Evolutionary conservation across 768 basidiomycete species (phyloP), one percentile per base, ranked within the genome.

Genomic region (Hygrocybe coccinea): DNA sequence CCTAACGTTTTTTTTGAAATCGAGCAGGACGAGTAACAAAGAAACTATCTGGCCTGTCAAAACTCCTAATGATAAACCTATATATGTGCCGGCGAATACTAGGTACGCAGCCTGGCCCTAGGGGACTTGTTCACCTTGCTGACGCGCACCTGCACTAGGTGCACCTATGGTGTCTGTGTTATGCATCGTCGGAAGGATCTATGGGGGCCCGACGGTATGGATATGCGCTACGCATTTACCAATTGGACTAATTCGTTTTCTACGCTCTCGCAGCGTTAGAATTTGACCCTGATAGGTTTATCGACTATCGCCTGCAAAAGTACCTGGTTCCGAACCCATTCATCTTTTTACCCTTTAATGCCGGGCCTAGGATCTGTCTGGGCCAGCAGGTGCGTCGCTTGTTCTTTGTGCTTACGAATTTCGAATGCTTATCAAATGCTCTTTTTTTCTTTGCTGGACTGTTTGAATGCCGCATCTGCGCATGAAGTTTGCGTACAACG

Each of bases 201-300:
- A 2, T 87, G 85, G 85, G 85, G 85, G 0, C 82, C 83, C 1
- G 84, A 86, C 62, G 84, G 83, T 83, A 59, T 4, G 71, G 29
- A 37, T 39, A 49, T n/a, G 45, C 51, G 17, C 37, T 29, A 17
- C 36, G 6, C 2, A 10, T 24, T 1, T 24, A 2, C 11, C 1
- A 17, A 35, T 3, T 34, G 43, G 19, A 19, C 19, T n/a, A 33
- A 8, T 9, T 15, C 24, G 39, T 8, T 17, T 19, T 47, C 14
- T 8, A 3, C 29, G n/a, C 44, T 46, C 15, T 21, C 17, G 8
- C 47, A 84, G 83, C 83, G n/a, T 64, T 76, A 2, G 59, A 69
- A 55, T 88, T 86, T 59, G 85, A 87, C 62, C 86, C 86, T 0
- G 81, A 85, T 56, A 75, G 85, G 1, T 87, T 85, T 74, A 64